Evolutionary conservation across 2,329 filamentous ascomycete species (phyloP).

Genomic region (Ascochyta viciae-villosae): DNA sequence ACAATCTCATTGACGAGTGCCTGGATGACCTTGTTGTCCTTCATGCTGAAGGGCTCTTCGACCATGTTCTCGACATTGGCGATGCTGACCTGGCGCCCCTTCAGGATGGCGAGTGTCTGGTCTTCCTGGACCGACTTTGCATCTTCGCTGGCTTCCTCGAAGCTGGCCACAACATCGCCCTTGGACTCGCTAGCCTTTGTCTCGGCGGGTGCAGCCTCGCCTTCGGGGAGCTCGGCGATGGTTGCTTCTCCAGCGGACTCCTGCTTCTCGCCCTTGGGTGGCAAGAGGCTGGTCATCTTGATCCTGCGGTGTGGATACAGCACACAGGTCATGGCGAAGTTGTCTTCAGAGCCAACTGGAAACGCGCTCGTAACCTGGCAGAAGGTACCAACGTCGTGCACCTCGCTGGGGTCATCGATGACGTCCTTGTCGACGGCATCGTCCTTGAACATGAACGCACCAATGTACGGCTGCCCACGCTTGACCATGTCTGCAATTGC

Average conservation of each 20-base stretch:
- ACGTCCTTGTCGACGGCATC: slow-evolving; percentile 92
- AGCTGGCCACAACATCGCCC: slow-evolving; percentile 95
- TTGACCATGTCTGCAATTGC: slow-evolving; percentile 98
- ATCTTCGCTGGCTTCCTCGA: slow-evolving; percentile 81
- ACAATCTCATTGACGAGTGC: slow-evolving; percentile 97
- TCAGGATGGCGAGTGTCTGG: slow-evolving; percentile 89
- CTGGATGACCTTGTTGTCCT: slow-evolving; percentile 85
- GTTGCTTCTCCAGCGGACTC: slow-evolving; percentile 37
- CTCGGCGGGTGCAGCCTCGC: slow-evolving; percentile 57
- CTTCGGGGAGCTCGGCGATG: slow-evolving; percentile 50
- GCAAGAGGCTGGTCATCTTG: slow-evolving; percentile 82
- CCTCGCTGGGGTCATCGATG: slow-evolving; percentile 87
- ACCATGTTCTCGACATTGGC: slow-evolving; percentile 93
- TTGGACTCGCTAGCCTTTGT: slow-evolving; percentile 56
- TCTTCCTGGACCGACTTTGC: slow-evolving; percentile 60
- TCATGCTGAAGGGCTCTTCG: slow-evolving; percentile 88
- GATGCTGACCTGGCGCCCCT: slow-evolving; percentile 89
- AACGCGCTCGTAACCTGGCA: slow-evolving; percentile 98
- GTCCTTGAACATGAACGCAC: slow-evolving; percentile 96
- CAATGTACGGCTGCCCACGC: slow-evolving; percentile 94
- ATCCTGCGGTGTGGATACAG: slow-evolving; percentile 96
- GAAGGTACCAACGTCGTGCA: slow-evolving; percentile 95
- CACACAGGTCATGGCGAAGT: slow-evolving; percentile 86
- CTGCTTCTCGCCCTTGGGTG: slow-evolving; percentile 60
- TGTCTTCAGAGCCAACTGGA: slow-evolving; percentile 79